These are phyloP conservation scores for Tolypocladium endophyticum DNA, from an alignment of 2,329 filamentous ascomycete species.

Conservation along the genomic window DNA sequence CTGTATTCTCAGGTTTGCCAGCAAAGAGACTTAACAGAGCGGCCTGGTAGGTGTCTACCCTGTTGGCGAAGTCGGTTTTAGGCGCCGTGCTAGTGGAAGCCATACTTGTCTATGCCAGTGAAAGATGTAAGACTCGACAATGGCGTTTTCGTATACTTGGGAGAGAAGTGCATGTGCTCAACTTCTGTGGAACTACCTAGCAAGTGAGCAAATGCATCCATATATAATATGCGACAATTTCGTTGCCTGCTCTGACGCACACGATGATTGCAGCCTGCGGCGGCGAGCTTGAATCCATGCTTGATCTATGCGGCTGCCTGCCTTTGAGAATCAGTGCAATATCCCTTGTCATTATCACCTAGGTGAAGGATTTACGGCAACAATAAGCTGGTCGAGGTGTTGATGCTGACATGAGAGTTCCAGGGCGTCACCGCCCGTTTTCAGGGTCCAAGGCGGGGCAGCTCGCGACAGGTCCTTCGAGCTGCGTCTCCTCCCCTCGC, in stretches of 20 bases:
- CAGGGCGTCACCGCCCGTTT: background rate
- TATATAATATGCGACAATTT: background rate
- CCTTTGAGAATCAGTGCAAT: background rate
- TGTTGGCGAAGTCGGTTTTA: background rate
- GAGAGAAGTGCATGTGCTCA: background rate
- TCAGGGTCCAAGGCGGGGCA: background rate
- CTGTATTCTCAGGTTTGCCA: background rate
- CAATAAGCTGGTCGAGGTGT: background rate
- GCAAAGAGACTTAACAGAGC: background rate
- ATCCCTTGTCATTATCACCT: too few species aligned
- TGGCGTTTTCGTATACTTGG: background rate
- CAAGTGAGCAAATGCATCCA: background rate
- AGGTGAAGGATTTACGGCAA: too few species aligned
- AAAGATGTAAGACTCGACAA: background rate
- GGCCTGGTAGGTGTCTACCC: background rate
- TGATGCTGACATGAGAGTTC: background rate
- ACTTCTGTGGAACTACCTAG: fast-evolving
- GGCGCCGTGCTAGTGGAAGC: background rate
- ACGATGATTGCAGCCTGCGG: background rate
- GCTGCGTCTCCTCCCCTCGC: slow-evolving; percentile 1
- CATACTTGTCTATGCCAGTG: background rate
- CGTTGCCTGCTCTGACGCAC: background rate
- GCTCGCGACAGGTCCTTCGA: background rate
- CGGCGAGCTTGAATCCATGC: background rate
- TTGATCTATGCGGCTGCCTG: background rate